Base-by-base conservation (phyloP, 768 basidiomycete genomes). In the Ramaria sp. region DNA sequence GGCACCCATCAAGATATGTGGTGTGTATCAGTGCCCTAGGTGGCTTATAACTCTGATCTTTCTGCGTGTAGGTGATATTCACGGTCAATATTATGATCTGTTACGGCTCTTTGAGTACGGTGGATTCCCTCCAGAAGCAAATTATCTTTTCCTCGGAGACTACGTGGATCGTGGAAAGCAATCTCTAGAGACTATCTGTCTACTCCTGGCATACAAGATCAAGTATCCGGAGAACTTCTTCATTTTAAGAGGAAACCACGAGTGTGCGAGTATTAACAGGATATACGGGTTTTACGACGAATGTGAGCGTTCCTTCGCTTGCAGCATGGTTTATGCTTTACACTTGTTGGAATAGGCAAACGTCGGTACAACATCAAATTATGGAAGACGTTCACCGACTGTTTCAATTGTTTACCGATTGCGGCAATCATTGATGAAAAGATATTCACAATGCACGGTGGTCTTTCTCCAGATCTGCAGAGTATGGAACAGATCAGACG, bases 141-240 rank as follows among this genome's bases (percentile, higher is more conserved):
- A 99, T 74, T 99, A 99, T 73, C 87, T 99, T 62, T 99, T 99
- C 81, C 83, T 99, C 51, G 95, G 95, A 59, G 95, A 99, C 73
- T 99, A 99, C 66, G 95, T 99, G 65, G 95, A 99, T 74, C 85
- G 95, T 68, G 95, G 95, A 63, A 99, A 99, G 71, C 95, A 99
- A 70, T 92, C 88, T 45, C 79, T 99, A 64, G 95, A 99, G 74
- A 99, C 95, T n/a, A 99, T 99, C 68, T 97, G 95, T 68, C 83
- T 99, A 44, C 78, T 99, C 57, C 83, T 99, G 61, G 94, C 95
- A 44, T 99, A 99, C 87, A 99, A 99, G 81, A 95, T 95, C 78
- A 99, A 98, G 79, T 99, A 97, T 77, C 95, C 95, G 50, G 95
- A 99, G 81, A 99, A 99, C 78, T 99, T 99, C 76, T 99, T 99